Evolutionary conservation across 768 basidiomycete genomes (phyloP), one percentile per base, ranked within the genome.

Genomic region (Rhodocollybia butyracea): DNA sequence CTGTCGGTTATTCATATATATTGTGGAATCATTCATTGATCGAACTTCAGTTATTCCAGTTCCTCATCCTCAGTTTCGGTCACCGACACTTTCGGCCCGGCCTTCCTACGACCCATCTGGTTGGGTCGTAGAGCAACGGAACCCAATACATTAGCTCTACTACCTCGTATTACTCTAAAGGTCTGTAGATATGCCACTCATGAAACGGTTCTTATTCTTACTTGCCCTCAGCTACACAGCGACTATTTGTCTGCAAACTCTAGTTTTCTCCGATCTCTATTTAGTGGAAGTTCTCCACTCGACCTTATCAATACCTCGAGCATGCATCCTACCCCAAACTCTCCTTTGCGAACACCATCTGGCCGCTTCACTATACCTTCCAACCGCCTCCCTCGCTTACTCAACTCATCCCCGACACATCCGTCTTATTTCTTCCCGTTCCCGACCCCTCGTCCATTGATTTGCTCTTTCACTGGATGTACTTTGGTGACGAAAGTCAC

Each of bases 161-260:
- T 76, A 19, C 79, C 81, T 15, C 83, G 80, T 31, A 76, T 89
- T 63, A 78, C 82, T 39, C 71, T 91, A 61, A 82, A 81, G 65
- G 89, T 89, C 55, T 17, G 80, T 67, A n/a, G 0, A n/a, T 2
- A n/a, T 46, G 56, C n/a, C 38, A 6, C 55, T 27, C 17, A 30
- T 27, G 22, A 26, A 17, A 19, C 24, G 11, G 43, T 22, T 26
- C 42, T 19, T 41, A 43, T 43, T 45, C 45, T 61, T 21, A 26
- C 53, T 34, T 47, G 29, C 39, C 46, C 24, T 24, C 61, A 92
- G 90, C 72, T 94, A 26, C 93, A 96, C 63, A 76, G 82, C 59
- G 89, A 90, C 65, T 91, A 87, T 64, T 80, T 96, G 41, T 82
- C 84, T n/a, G 84, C 89, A 17, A 90, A 93, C 68, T 94, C 91